Evolutionary conservation across 768 basidiomycete species (phyloP).

Genomic region (Termitomyces sp.): DNA sequence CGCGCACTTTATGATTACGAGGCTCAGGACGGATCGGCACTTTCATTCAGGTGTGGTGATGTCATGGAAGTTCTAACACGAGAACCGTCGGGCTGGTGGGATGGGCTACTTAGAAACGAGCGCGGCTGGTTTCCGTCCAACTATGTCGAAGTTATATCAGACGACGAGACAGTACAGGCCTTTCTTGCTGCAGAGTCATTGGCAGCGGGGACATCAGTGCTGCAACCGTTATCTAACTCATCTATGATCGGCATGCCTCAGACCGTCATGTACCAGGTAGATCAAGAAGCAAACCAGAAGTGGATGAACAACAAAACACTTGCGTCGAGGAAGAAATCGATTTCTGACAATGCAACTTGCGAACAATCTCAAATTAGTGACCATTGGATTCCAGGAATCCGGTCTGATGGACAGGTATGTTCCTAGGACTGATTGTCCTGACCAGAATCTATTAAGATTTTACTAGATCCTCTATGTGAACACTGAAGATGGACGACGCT

Average conservation of each 20-base stretch:
- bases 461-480: conserved; percentile 90
- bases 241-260: conserved; percentile 43
- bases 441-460: background rate
- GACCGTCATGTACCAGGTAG: conserved; percentile 34
- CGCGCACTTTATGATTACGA: conserved; percentile 89
- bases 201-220: conserved; percentile 22
- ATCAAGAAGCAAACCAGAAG: conserved; percentile 39
- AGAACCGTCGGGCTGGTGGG: conserved; percentile 97
- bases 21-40: conserved; percentile 77
- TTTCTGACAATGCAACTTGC: conserved; percentile 21
- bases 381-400: conserved; percentile 88
- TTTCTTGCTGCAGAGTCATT: conserved; percentile 46
- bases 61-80: conserved; percentile 91
- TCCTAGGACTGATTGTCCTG: background rate
- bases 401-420: conserved; percentile 75
- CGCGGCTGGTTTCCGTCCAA: conserved; percentile 98
- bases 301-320: conserved; percentile 48
- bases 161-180: conserved; percentile 71
- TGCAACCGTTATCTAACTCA: conserved; percentile 18
- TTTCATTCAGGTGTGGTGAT: conserved; percentile 82
- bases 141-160: conserved; percentile 76
- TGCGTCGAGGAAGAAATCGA: conserved; percentile 24
- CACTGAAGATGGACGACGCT: conserved; percentile 74
- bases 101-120: conserved; percentile 83
- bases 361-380: conserved; percentile 49